phyloP scores from a whole-genome alignment of 768 basidiomycete genomes.

The Phylloporus sp. region DNA sequence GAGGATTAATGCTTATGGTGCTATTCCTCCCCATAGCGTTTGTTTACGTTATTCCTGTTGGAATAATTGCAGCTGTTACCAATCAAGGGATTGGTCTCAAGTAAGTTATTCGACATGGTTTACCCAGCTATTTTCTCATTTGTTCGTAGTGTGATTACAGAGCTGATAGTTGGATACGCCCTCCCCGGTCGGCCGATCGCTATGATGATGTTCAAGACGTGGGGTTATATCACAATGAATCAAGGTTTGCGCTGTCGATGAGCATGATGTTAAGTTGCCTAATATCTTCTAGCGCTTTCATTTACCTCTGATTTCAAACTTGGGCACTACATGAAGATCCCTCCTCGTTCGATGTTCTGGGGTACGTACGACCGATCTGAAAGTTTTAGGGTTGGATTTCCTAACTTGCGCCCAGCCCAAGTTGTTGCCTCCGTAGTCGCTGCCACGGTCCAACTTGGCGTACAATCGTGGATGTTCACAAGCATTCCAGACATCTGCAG shows the following conservation, averaged over 20 bases:
- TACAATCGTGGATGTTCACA: conserved; percentile 57
- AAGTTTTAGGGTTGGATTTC: not conserved
- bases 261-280: not conserved
- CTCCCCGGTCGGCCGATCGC: conserved; percentile 64
- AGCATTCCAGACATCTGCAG: conserved; percentile 36
- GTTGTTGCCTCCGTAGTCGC: conserved; percentile 58
- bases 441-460: conserved; percentile 61
- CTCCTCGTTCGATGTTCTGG: conserved; percentile 64
- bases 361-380: conserved; percentile 16
- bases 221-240: conserved; percentile 62
- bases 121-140: conserved; percentile 1
- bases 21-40: conserved; percentile 26
- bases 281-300: conserved; percentile 40
- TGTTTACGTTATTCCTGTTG: conserved; percentile 71
- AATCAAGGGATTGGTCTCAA: conserved; percentile 69
- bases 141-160: conserved; percentile 51
- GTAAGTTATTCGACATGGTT: conserved; percentile 5
- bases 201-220: conserved; percentile 78
- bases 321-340: conserved; percentile 70
- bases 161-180: conserved; percentile 58
- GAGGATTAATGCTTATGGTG: not conserved
- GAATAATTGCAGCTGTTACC: conserved; percentile 72
- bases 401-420: conserved; percentile 34
- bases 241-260: conserved; percentile 26
- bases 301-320: conserved; percentile 73